These are phyloP conservation scores for Canna indica DNA, from an alignment of 176 grass and related monocot genomes.

Conservation along the genomic window DNA sequence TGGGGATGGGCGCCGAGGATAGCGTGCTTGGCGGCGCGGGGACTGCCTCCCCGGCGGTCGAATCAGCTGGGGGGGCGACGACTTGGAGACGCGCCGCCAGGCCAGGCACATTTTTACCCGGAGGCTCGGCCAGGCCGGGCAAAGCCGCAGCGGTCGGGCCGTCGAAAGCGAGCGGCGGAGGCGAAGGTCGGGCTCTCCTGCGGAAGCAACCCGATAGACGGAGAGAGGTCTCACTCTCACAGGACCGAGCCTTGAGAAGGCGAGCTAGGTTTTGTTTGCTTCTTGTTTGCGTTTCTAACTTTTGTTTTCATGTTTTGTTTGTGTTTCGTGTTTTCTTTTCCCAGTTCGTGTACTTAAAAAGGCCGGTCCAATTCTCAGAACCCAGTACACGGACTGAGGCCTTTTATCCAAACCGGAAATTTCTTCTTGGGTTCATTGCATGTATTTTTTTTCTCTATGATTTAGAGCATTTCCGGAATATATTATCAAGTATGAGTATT, in stretches of 20 bases:
- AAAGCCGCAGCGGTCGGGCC: background rate
- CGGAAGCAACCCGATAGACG: background rate
- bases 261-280: background rate
- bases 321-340: too few species aligned
- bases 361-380: too few species aligned
- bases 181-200: background rate
- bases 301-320: too few species aligned
- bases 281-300: background rate
- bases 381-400: too few species aligned
- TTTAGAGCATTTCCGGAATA: too few species aligned
- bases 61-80: background rate
- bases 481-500: too few species aligned
- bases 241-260: background rate
- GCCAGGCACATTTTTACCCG: background rate
- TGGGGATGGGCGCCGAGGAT: background rate
- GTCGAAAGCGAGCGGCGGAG: background rate
- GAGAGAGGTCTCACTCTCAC: background rate
- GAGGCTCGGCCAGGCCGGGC: slow-evolving; percentile 6
- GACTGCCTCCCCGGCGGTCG: background rate
- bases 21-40: background rate
- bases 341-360: too few species aligned
- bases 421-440: too few species aligned
- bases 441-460: too few species aligned
- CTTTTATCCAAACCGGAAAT: too few species aligned
- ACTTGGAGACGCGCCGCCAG: background rate